Conservation (phyloP, 176 grass and related monocot species). For the Oryza glaberrima region DNA sequence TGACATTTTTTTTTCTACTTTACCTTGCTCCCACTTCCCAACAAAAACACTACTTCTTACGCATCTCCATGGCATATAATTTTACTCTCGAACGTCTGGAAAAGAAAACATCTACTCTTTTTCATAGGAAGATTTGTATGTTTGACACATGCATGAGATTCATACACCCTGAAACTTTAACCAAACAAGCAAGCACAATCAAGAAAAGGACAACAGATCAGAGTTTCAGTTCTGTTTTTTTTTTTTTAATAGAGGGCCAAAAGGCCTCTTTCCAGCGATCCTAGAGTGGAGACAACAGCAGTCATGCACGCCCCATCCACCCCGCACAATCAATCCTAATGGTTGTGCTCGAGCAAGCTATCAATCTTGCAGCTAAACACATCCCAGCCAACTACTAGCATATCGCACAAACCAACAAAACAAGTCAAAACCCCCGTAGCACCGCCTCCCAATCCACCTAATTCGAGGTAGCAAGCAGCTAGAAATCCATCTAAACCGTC, state of each 20-base stretch:
- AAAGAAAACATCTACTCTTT: not conserved
- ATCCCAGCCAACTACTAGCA: not conserved
- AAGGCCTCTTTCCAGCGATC: conserved; percentile 3
- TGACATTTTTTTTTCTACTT: not conserved
- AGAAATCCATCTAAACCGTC: not conserved
- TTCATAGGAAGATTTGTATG: not conserved
- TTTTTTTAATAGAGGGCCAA: not conserved
- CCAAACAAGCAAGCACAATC: conserved; percentile 21
- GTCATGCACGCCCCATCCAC: conserved; percentile 10
- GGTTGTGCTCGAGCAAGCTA: not conserved
- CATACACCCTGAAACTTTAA: not conserved
- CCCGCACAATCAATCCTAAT: not conserved
- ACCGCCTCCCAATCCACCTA: not conserved
- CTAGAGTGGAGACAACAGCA: conserved; percentile 26
- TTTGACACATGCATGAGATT: conserved; percentile 8
- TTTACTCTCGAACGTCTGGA: not conserved
- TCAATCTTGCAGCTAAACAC: conserved; percentile 24
- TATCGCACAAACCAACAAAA: conserved; percentile 9
- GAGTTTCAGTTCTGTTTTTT: not conserved
- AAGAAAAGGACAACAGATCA: conserved; percentile 34
- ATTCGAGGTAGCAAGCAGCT: not conserved
- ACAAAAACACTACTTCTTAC: not conserved
- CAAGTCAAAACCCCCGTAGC: not conserved
- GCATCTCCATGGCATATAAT: conserved; percentile 3
- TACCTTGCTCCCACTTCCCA: not conserved